A percentile compares a stretch with the other conserved stretches of the same genome.
These are phyloP conservation scores for Aspergillus sparsus DNA, from an alignment of 495 filamentous ascomycete species.

Conservation along the genomic window DNA sequence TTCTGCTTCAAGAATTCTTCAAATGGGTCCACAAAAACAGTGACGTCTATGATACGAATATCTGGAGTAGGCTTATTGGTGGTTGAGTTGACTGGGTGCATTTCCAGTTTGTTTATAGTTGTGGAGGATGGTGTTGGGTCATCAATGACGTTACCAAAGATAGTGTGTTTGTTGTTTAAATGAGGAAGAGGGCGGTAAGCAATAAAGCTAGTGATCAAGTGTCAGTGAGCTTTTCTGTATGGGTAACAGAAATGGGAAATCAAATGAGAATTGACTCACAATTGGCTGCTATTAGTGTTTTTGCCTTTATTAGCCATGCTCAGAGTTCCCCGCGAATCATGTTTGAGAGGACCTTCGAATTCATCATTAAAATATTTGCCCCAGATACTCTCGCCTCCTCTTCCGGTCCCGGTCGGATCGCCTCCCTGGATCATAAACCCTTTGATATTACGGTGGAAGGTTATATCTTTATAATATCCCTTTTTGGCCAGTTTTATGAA, in stretches of 20 bases:
- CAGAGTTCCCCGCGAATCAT: slow-evolving; percentile 75
- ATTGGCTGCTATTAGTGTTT: slow-evolving; percentile 93
- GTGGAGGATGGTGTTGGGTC: slow-evolving; percentile 60
- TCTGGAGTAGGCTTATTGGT: slow-evolving; percentile 72
- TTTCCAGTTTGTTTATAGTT: slow-evolving; percentile 73
- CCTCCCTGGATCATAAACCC: slow-evolving; percentile 99
- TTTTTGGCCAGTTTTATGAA: slow-evolving; percentile 85
- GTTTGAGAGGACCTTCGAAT: slow-evolving; percentile 81
- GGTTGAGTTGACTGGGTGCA: slow-evolving; percentile 62
- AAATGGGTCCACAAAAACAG: slow-evolving; percentile 92
- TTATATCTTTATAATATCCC: slow-evolving; percentile 81
- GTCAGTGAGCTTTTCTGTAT: slow-evolving; percentile 13
- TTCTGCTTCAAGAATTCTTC: slow-evolving; percentile 74
- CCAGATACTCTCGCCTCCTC: slow-evolving; percentile 87
- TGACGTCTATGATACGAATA: slow-evolving; percentile 76
- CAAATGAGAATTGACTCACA: slow-evolving; percentile 45
- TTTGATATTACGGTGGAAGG: slow-evolving; percentile 89
- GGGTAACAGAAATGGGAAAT: not conserved
- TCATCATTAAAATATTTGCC: slow-evolving; percentile 90
- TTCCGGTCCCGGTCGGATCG: slow-evolving; percentile 66
- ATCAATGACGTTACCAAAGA: slow-evolving; percentile 84
- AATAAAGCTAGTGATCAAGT: slow-evolving; percentile 60
- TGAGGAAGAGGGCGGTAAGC: slow-evolving; percentile 80
- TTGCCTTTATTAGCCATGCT: slow-evolving; percentile 99
- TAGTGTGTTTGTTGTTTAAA: slow-evolving; percentile 93